These are phyloP conservation scores for Pilobolus umbonatus DNA, from an alignment of 192 early-diverging fungal species.

Conservation along the genomic window DNA sequence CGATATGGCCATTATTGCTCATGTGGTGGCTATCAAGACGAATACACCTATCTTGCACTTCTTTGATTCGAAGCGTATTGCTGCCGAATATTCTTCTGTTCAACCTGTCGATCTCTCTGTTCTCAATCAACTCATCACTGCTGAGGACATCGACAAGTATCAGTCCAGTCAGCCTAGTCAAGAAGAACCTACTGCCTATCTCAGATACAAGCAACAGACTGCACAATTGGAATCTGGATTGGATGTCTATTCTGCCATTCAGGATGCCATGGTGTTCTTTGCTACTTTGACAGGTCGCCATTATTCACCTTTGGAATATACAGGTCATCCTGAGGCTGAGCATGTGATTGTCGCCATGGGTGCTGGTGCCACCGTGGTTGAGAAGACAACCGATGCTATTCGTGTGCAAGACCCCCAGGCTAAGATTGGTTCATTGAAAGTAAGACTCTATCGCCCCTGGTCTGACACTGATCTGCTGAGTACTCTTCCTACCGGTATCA, in stretches of 20 bases:
- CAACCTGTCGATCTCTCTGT: slow-evolving; percentile 30
- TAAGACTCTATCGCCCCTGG: slow-evolving; percentile 78
- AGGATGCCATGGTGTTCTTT: slow-evolving; percentile 49
- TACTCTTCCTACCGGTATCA: slow-evolving; percentile 57
- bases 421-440: slow-evolving; percentile 67
- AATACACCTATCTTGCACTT: slow-evolving; percentile 60
- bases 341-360: slow-evolving; percentile 78
- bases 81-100: slow-evolving; percentile 30
- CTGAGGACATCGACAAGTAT: slow-evolving; percentile 41
- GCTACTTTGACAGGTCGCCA: slow-evolving; percentile 51
- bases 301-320: slow-evolving; percentile 63
- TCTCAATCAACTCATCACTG: slow-evolving; percentile 27
- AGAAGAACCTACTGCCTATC: slow-evolving; percentile 14
- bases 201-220: slow-evolving; percentile 19
- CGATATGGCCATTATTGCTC: slow-evolving; percentile 77
- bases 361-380: slow-evolving; percentile 46
- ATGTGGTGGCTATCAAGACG: slow-evolving; percentile 62
- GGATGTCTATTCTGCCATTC: slow-evolving; percentile 34
- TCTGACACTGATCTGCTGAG: slow-evolving; percentile 50
- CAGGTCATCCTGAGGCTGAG: slow-evolving; percentile 61
- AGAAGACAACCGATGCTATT: slow-evolving; percentile 33
- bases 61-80: slow-evolving; percentile 41
- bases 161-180: slow-evolving; percentile 10
- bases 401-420: slow-evolving; percentile 15
- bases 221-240: background rate